Evolutionary conservation across 495 filamentous ascomycete genomes (phyloP), one percentile per base, ranked within the genome.

Genomic region (Podospora sp.): DNA sequence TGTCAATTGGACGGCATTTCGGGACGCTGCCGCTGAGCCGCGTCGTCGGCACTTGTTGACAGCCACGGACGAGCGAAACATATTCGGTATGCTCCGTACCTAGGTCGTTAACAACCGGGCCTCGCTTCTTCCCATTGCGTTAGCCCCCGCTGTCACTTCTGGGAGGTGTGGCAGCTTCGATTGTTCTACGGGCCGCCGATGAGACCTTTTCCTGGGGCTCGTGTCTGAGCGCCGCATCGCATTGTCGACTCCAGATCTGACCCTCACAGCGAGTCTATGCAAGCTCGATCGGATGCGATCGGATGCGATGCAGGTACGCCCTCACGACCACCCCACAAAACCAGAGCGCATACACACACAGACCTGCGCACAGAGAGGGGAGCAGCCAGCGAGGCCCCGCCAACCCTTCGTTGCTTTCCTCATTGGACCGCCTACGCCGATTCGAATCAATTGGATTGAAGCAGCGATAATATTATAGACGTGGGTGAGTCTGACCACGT

Each of bases 221-320:
- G 40, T 46, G 40, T 46, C 40, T 18, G 40, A 46, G 40, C 40
- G 16, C 40, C 40, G 2, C 40, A 11, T 46, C 40, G 40, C 52
- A 24, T 55, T 22, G 52, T 55, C 52, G 52, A 24, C 52, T 55
- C 52, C 52, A 22, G 52, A 55, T 55, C 52, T 55, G 6, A n/a
- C 50, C 50, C 50, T 6, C 50, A n/a, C 18, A n/a, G 50, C 16
- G 6, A 5, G 21, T n/a, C 26, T n/a, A 59, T 59, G 56, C 56
- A 16, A 59, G 6, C 25, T 20, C 56, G 56, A 59, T 59, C 56
- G 56, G 56, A 59, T 57, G n/a, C 56, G 56, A 59, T 59, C 56
- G 56, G 56, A 59, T 59, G 56, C 56, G 56, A 59, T 59, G 56
- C 56, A 59, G 56, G 56, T 9, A 29, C 56, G 16, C 40, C 2